Base-by-base conservation (phyloP, 208 protist genomes). In the Trichomonas tenax region DNA sequence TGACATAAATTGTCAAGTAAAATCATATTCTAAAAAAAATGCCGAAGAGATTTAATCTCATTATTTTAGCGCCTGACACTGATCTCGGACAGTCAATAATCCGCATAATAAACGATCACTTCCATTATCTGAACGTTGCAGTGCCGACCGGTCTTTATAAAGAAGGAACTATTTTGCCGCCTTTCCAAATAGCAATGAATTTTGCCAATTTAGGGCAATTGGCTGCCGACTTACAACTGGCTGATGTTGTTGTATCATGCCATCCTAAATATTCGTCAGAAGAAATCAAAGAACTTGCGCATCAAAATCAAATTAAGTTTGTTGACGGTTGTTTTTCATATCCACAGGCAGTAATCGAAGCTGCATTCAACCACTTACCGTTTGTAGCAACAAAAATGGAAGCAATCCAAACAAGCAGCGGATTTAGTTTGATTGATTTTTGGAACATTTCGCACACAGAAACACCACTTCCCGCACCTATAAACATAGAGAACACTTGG, bases 281-380 rank as follows among this genome's bases (percentile, higher is more conserved):
- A 51, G 26, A 34, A 40, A 51, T 93, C 17, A 23, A 51, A 93
- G n/a, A 48, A 31, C 21, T 44, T 36, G 86, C 86, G 14, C 17
- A 38, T 51, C 17, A 48, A 38, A 23, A 41, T 26, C 17, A 17
- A 34, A n/a, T 44, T 0, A 93, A 93, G 38, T 93, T 93, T 93
- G 45, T 93, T 93, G 86, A 93, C 26, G 86, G 40, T 93, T 93
- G 86, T 26, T 93, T 58, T 93, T 93, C 86, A n/a, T 93, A 93
- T 93, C 86, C 86, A 38, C 86, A 93, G 26, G 36, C 86, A 48
- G 86, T 93, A 3, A 93, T 93, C 6, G 86, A 93, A 51, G 86
- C 86, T 34, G 86, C 86, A 36, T 93, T 41, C 46, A 41, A 93
- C 4, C 40, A 41, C 1, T 41, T 93, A 48, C 86, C 86, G 17